Evolutionary conservation across 2,329 filamentous ascomycete genomes (phyloP), one percentile per base, ranked within the genome.

Genomic region (Venturia pyrina): DNA sequence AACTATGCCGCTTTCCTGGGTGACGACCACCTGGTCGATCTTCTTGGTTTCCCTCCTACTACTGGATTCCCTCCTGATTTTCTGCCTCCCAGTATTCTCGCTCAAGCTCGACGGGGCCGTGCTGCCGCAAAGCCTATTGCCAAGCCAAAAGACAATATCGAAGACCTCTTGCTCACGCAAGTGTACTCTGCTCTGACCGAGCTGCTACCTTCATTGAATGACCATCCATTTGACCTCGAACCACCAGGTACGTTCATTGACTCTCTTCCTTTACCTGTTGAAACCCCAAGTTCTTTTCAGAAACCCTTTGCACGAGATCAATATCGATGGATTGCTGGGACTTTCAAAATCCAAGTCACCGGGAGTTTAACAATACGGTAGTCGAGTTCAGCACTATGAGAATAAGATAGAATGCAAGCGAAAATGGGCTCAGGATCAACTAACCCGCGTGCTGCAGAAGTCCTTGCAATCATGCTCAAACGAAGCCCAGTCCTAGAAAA

Each of bases 401-500:
- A 28, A 2, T 28, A 28, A 28, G 28, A 28, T 28, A 4, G 28
- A 28, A 28, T 28, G 28, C 28, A 28, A 28, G 28, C 28, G 28
- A 28, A 28, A 40, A 40, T 2, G 37, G 37, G 11, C 37, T 40
- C 37, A 40, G 7, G 7, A 28, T 28, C 11, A 40, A 40, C 37
- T 40, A 40, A 40, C 37, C 37, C 37, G 37, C 37, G 37, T 40
- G 37, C 37, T 11, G 21, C 75, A 3, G 57, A 62, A 6, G 69
- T 68, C 5, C 63, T 79, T 1, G 53, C 68, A 50, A 70, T 72
- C 1, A 74, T 79, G 70, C 70, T 80, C 10, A 68, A 72, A 13
- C 67, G 75, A 10, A 76, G 75, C 66, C 74, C 74, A 37, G 66
- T 79, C 11, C 68, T 79, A 11, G 73, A 76, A 44, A 75, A 73